Evolutionary conservation across 139 green algal genomes (phyloP), one percentile per base, ranked within the genome.

Genomic region (Volvox reticuliferus): DNA sequence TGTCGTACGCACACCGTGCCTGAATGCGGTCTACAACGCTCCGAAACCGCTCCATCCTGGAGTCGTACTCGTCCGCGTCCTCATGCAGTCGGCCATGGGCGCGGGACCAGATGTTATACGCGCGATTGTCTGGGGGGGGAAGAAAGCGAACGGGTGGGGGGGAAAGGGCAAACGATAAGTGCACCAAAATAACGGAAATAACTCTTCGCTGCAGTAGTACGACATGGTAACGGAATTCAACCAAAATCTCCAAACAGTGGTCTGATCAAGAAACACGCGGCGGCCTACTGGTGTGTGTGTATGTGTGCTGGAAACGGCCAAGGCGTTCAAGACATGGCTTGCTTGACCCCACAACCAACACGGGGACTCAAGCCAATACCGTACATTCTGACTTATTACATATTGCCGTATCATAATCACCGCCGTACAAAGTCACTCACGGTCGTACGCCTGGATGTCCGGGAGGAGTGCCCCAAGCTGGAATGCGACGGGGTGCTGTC

Each of bases 81-180:
- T 28, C 71, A 35, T 90, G 86, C 44, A 62, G 0, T 2, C 86
- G 86, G n/a, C 86, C 86, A 73, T 90, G 86, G 12, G 71, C 71
- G 37, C 68, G 86, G 0, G 86, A 90, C 86, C 86, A 90, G 19
- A 90, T 26, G n/a, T 87, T 82, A 73, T 92, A 92, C 22, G 82
- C 77, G 20, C 16, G 28, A 20, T 71, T 22, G 36, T 79, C 89
- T 92, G 80, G 28, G 1, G 26, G 24, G 20, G 37, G 1, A 14
- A 44, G 78, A 35, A 13, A 1, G 78, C 24, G 78, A 44, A 33
- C 16, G 78, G 9, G 37, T 32, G 75, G 75, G 17, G 75, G 30
- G 32, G 30, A 81, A 44, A 84, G 36, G 78, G n/a, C n/a, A n/a
- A n/a, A n/a, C n/a, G n/a, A n/a, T n/a, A n/a, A n/a, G n/a, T n/a